Evolutionary conservation across 768 basidiomycete genomes (phyloP), one percentile per base, ranked within the genome.

Genomic region (Russula abietina): DNA sequence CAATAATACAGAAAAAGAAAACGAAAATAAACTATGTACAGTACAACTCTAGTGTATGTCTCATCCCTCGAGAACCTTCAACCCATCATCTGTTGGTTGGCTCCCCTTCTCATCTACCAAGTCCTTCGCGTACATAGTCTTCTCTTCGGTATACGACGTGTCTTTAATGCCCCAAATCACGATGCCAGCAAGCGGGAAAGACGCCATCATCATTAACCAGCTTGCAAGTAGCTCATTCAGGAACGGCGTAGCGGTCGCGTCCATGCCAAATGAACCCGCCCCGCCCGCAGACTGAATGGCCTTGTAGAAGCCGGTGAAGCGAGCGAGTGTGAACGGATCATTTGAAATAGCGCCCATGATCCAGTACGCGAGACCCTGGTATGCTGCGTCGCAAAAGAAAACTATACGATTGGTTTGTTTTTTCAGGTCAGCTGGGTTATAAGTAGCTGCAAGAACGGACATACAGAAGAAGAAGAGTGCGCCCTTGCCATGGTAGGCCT

Each of bases 271-370:
- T 36, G 71, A 73, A 52, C 76, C 75, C 16, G 78, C 78, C 19
- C 68, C 61, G 24, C 78, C 78, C 2, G 71, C 71, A 33, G 70
- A 71, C 66, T 75, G 72, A 36, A 73, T 49, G 17, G 75, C 77
- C 71, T 79, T 79, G 74, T 78, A 80, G 59, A 76, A 71, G 1
- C 79, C 79, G 3, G 78, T 75, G 66, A 72, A 77, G 22, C 79
- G 73, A 57, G 79, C 78, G 52, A 79, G 75, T 43, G 65, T 73
- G 71, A 77, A 79, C 7, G 77, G 77, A 69, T 78, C 77, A 71
- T 79, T 79, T n/a, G 78, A 71, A 60, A 79, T 69, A 30, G 77
- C 73, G 32, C 73, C 70, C 75, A 77, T 77, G 69, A 75, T 71
- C 75, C 75, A 77, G 66, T 75, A 75, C 41, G 70, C 73, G 64